Evolutionary conservation across 2,329 filamentous ascomycete genomes (phyloP).

Genomic region (Diaporthe capsici): DNA sequence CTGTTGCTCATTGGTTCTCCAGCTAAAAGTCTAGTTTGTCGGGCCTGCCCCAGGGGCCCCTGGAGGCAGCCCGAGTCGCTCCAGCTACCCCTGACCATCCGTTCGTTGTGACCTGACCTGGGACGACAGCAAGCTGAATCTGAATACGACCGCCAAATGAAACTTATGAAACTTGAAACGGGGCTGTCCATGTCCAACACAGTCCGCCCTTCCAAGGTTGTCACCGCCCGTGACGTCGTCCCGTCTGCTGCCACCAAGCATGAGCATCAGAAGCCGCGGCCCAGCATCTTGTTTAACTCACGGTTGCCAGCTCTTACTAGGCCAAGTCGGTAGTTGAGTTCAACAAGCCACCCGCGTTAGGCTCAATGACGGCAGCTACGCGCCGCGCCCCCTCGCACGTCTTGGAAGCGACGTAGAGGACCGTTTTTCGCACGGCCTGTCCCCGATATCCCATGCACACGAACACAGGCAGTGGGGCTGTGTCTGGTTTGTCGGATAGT

Average conservation of each 20-base stretch:
- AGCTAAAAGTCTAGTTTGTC: slow-evolving; percentile 15
- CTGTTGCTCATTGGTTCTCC: slow-evolving; percentile 21
- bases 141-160: slow-evolving; percentile 37
- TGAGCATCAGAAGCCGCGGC: not conserved
- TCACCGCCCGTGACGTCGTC: slow-evolving; percentile 30
- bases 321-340: slow-evolving; percentile 9
- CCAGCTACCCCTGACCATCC: slow-evolving; percentile 35
- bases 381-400: not conserved
- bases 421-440: slow-evolving; percentile 15
- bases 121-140: slow-evolving; percentile 25
- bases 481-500: not conserved
- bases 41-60: slow-evolving; percentile 25
- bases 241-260: slow-evolving; percentile 1
- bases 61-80: slow-evolving; percentile 28
- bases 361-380: not conserved
- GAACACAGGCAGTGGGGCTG: slow-evolving; percentile 11
- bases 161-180: slow-evolving; percentile 36
- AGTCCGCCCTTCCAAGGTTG: slow-evolving; percentile 17
- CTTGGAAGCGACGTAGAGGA: not conserved
- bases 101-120: slow-evolving; percentile 1
- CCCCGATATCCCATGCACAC: slow-evolving; percentile 9
- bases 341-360: not conserved
- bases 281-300: not conserved
- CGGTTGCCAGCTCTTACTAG: not conserved
- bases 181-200: slow-evolving; percentile 22